phyloP scores from a whole-genome alignment of 1,284 basidiomycete genomes.

The Exobasidium cylindrosporum region DNA sequence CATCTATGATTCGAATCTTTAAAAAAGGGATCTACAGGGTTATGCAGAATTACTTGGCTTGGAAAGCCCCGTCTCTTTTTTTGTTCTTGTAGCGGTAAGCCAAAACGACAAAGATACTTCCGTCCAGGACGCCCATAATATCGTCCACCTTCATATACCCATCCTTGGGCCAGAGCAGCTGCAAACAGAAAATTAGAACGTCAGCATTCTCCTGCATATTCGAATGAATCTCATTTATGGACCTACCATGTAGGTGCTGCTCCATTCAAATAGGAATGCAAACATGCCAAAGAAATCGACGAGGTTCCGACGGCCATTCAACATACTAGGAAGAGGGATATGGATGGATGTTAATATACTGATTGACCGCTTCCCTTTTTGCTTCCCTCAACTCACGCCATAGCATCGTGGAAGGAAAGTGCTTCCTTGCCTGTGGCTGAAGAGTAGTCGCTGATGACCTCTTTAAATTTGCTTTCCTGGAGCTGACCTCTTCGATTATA shows the following conservation, averaged over 20 bases:
- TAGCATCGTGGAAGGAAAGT: constrained; percentile 29
- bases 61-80: neutral
- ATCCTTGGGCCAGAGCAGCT: constrained; percentile 5
- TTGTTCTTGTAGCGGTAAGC: constrained; percentile 21
- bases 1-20: too few relatives aligned
- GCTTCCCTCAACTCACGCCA: constrained; percentile 14
- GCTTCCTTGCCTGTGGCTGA: constrained; percentile 27
- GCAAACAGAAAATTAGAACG: too few relatives aligned
- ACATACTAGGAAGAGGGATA: constrained; percentile 17
- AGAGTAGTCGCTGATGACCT: constrained; percentile 35
- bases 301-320: constrained; percentile 28
- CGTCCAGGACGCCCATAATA: constrained; percentile 37
- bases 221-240: too few relatives aligned
- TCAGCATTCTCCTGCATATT: constrained; percentile 13
- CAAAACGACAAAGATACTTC: constrained; percentile 32
- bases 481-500: constrained; percentile 55
- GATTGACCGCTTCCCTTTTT: neutral
- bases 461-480: constrained; percentile 25
- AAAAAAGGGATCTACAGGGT: too few relatives aligned
- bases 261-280: constrained; percentile 41
- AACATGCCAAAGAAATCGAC: constrained; percentile 36
- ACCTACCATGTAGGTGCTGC: constrained; percentile 33
- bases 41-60: constrained; percentile 3
- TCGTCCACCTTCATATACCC: constrained; percentile 43
- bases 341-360: neutral